A percentile compares a stretch with the other conserved stretches of the same genome.
phyloP scores from a whole-genome alignment of 768 basidiomycete genomes.

The Boletus reticulatus region DNA sequence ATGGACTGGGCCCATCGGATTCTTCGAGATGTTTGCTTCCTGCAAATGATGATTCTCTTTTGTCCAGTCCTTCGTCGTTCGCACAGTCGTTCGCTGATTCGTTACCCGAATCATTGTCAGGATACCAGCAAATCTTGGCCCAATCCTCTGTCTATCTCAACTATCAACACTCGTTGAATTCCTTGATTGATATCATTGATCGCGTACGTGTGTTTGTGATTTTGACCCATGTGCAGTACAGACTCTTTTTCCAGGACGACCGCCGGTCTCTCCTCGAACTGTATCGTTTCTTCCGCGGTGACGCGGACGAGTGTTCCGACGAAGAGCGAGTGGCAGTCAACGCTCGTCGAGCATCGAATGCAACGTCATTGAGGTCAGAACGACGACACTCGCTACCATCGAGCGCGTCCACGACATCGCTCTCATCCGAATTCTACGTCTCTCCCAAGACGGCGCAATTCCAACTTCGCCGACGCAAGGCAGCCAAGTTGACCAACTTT shows the following conservation, averaged over 20 bases:
- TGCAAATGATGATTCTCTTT: constrained; percentile 14
- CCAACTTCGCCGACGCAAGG: constrained; percentile 68
- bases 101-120: constrained; percentile 13
- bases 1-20: constrained; percentile 62
- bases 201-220: constrained; percentile 47
- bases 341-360: constrained; percentile 30
- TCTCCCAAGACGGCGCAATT: constrained; percentile 46
- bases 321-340: constrained; percentile 17
- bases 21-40: constrained; percentile 54
- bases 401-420: constrained; percentile 57
- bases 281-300: constrained; percentile 60
- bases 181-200: constrained; percentile 78
- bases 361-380: constrained; percentile 49
- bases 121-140: constrained; percentile 21
- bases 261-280: constrained; percentile 69
- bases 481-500: constrained; percentile 83
- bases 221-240: constrained; percentile 1
- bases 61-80: constrained; percentile 20
- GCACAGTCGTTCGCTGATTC: constrained; percentile 21
- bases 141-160: constrained; percentile 64
- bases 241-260: constrained; percentile 56
- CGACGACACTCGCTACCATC: constrained; percentile 71
- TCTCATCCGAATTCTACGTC: constrained; percentile 48
- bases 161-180: constrained; percentile 78
- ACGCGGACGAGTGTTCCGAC: constrained; percentile 18